A percentile compares a stretch with the other conserved stretches of the same genome.
phyloP scores from a whole-genome alignment of 805 yeast species.

The Diddensiella santjacobensis region DNA sequence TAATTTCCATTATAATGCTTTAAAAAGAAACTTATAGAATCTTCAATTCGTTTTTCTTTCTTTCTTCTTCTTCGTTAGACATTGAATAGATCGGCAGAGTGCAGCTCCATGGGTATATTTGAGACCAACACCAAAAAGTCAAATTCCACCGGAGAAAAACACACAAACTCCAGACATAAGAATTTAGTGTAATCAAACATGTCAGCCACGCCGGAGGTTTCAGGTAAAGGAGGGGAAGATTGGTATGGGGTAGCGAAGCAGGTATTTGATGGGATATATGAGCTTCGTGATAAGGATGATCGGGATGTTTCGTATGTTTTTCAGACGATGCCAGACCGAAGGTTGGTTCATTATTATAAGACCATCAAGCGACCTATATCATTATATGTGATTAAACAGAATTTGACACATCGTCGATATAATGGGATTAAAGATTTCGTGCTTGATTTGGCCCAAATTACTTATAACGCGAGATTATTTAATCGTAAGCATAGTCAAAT shows the following conservation, averaged over 20 bases:
- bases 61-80: too few species aligned
- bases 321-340: conserved; percentile 68
- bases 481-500: conserved; percentile 67
- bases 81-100: too few species aligned
- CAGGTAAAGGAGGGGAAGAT: conserved; percentile 2
- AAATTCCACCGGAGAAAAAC: too few species aligned
- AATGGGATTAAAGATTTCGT: conserved; percentile 63
- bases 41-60: too few species aligned
- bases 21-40: neutral
- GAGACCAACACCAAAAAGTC: too few species aligned
- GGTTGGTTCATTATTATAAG: conserved; percentile 74
- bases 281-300: conserved; percentile 36
- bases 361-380: conserved; percentile 79
- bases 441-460: conserved; percentile 73
- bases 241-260: conserved; percentile 15
- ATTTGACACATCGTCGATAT: conserved; percentile 53
- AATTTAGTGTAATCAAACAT: too few species aligned
- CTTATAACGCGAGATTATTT: conserved; percentile 86
- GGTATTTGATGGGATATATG: conserved; percentile 32
- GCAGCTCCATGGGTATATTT: too few species aligned
- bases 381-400: conserved; percentile 59
- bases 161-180: too few species aligned
- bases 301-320: conserved; percentile 52
- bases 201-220: conserved; percentile 9
- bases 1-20: neutral